Base-by-base conservation (phyloP, 345 rosid genomes). In the Hypericum androsaemum region DNA sequence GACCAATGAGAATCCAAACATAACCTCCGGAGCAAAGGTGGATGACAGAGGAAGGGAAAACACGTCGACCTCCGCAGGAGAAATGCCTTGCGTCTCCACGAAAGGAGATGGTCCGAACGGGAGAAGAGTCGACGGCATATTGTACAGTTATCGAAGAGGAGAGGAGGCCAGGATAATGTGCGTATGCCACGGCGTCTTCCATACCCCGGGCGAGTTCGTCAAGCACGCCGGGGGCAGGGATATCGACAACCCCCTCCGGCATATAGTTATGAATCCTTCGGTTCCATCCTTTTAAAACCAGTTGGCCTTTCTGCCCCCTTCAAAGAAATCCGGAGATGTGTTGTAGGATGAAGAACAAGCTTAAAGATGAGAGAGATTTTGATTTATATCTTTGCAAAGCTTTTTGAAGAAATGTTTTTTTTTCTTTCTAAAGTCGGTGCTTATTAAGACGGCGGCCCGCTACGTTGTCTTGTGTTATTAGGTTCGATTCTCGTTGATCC, bases 161-260 rank as follows among this genome's bases (percentile, higher is more conserved):
- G 63, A 57, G 66, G 71, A 61, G 54, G 66, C 56, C 47, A 67
- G 59, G 58, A 67, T 67, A 41, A 64, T 67, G 8, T 67, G 71
- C n/a, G 66, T 67, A 3, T 61, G 71, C 66, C 71, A 67, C 16
- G 71, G 71, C 28, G 60, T 58, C 66, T 67, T 57, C 53, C 54
- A 61, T 11, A 39, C 71, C 1, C 66, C 71, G 5, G 62, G 62
- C 0, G 71, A 67, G 50, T 67, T 67, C 39, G 66, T 67, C 22
- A 61, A 47, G 51, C 71, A 67, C 32, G 71, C 66, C 7, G 71
- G 71, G 6, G 66, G 66, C 5, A 61, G 50, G 28, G 65, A 67
- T 37, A 62, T 67, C 37, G 59, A 41, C 5, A 58, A 61, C 37
- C 71, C 71, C 10, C 71, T 67, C 38, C 56, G 43, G 59, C 71